A percentile compares a stretch with the other conserved stretches of the same genome.
Conservation (phyloP, 805 yeast species). For the Pachysolen tannophilus region DNA sequence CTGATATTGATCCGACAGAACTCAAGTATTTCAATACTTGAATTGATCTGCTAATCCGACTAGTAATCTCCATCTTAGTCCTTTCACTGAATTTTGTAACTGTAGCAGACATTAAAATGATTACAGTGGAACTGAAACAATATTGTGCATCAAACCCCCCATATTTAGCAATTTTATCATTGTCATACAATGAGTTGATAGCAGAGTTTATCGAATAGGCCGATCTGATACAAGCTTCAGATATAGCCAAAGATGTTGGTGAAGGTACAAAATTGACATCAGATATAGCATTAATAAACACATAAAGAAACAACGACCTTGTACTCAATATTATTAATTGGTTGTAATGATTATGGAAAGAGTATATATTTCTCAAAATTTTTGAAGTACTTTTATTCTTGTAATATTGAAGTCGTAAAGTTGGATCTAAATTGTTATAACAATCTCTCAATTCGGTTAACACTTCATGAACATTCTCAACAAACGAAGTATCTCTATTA, state of each 20-base stretch:
- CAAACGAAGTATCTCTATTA: conserved; percentile 3
- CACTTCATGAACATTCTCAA: conserved; percentile 6
- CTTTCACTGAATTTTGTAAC: conserved; percentile 2
- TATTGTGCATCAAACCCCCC: conserved; percentile 10
- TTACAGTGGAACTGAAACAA: conserved; percentile 9
- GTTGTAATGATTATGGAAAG: conserved; percentile 9
- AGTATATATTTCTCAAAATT: conserved; percentile 7
- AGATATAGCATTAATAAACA: conserved; percentile 3
- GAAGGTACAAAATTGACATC: conserved; percentile 4
- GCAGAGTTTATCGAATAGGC: conserved; percentile 8
- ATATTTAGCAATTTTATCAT: conserved; percentile 4
- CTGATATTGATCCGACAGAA: conserved; percentile 3
- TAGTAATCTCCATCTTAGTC: conserved; percentile 1
- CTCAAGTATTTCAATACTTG: conserved; percentile 1
- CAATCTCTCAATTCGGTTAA: conserved; percentile 6
- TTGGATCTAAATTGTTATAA: conserved; percentile 8
- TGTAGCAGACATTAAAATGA: conserved; percentile 2
- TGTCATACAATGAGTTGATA: conserved; percentile 3
- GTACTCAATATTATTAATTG: conserved; percentile 8
- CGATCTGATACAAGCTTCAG: conserved; percentile 8
- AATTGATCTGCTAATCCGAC: conserved; percentile 1
- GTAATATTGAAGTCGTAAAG: conserved; percentile 4
- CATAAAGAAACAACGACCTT: conserved; percentile 6
- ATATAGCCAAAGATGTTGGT: conserved; percentile 6
- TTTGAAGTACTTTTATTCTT: conserved; percentile 3